phyloP scores from a whole-genome alignment of 352 stramenopile species.

The Globisporangium orthogonon region DNA sequence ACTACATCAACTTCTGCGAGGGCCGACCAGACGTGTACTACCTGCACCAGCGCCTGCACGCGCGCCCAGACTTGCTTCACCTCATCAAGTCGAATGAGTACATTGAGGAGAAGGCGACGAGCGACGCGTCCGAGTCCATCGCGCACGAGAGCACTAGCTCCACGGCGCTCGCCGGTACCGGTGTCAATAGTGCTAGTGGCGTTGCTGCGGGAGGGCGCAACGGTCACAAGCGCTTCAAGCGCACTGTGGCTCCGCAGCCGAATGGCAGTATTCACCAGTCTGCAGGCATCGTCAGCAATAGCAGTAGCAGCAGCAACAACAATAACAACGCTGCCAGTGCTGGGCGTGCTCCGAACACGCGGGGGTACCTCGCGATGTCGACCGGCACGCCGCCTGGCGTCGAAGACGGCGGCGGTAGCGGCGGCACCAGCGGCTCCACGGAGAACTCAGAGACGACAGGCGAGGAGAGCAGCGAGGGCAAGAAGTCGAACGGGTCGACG shows the following conservation, averaged over 20 bases:
- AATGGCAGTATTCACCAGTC: neutral
- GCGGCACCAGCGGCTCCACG: conserved; percentile 44
- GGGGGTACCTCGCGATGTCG: conserved; percentile 7
- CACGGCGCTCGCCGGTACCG: conserved; percentile 1
- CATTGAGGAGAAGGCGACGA: conserved; percentile 69
- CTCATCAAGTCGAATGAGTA: conserved; percentile 83
- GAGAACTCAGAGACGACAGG: conserved; percentile 80
- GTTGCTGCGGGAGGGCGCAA: conserved; percentile 17
- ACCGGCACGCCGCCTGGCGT: conserved; percentile 21
- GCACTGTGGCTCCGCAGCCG: conserved; percentile 20
- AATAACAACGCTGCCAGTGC: neutral
- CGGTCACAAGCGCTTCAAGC: conserved; percentile 65
- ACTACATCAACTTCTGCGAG: conserved; percentile 79
- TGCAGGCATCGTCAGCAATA: neutral
- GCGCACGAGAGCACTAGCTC: conserved; percentile 6
- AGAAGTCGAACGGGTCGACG: conserved; percentile 35
- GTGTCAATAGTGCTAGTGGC: neutral
- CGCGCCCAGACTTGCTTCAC: conserved; percentile 64
- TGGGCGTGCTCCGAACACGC: neutral
- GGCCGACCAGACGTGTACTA: conserved; percentile 74
- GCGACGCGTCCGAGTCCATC: conserved; percentile 44
- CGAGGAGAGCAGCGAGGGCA: conserved; percentile 48
- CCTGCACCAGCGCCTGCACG: conserved; percentile 68
- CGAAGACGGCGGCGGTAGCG: conserved; percentile 22
- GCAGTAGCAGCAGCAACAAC: conserved; percentile 4